Conservation (phyloP, 805 yeast genomes). For the Wickerhamiella vanderwaltii region DNA sequence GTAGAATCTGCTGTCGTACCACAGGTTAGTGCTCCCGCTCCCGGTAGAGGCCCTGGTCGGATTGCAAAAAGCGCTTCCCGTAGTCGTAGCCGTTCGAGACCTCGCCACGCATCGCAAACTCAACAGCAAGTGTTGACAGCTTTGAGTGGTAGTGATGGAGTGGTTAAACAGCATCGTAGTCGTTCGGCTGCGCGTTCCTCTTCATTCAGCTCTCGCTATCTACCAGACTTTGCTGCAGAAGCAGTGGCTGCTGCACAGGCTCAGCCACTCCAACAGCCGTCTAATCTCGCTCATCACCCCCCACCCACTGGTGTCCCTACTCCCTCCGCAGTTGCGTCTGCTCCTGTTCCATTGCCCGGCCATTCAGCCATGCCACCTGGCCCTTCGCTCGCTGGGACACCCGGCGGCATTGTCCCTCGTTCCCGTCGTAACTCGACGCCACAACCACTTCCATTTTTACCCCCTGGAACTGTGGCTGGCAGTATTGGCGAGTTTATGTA, state of each 20-base stretch:
- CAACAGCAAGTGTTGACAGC: conserved; percentile 11
- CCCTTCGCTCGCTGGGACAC: too few species aligned
- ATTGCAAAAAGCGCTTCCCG: conserved; percentile 10
- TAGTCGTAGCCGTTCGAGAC: conserved; percentile 11
- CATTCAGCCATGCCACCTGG: neutral
- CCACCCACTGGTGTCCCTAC: too few species aligned
- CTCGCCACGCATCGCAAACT: conserved; percentile 14
- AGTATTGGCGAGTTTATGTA: conserved; percentile 1
- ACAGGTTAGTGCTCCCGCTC: conserved; percentile 1
- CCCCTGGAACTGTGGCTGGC: conserved; percentile 9
- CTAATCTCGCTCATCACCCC: neutral
- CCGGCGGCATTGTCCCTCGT: too few species aligned
- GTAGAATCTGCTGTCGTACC: neutral
- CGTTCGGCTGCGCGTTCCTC: conserved; percentile 4
- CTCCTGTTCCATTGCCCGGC: neutral
- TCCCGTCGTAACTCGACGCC: conserved; percentile 2
- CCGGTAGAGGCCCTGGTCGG: conserved; percentile 8
- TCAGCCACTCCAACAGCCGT: neutral
- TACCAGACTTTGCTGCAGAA: neutral
- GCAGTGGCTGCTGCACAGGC: neutral
- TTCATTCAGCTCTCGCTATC: neutral
- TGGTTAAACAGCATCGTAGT: conserved; percentile 3
- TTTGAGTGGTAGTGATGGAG: neutral
- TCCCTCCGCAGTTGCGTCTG: neutral
- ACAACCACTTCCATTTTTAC: neutral